A percentile compares a stretch with the other conserved stretches of the same genome.
phyloP scores from a whole-genome alignment of 2,329 filamentous ascomycete species.

The Aspergillus sp. region DNA sequence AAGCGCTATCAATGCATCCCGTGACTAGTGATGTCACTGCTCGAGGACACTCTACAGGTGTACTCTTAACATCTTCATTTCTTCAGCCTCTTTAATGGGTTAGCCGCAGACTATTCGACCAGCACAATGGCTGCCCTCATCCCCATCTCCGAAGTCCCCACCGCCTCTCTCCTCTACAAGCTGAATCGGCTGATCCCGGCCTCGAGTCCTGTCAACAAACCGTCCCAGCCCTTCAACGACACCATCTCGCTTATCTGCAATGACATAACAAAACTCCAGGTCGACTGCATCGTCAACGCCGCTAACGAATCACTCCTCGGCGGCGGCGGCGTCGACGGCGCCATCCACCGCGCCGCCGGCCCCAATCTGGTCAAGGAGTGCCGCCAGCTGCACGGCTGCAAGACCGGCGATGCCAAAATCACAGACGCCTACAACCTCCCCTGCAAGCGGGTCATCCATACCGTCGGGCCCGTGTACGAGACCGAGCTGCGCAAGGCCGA shows the following conservation, averaged over 20 bases:
- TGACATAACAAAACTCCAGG: constrained; percentile 70
- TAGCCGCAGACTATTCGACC: too few relatives aligned
- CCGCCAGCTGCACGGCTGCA: constrained; percentile 59
- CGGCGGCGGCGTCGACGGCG: constrained; percentile 82
- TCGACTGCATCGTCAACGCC: constrained; percentile 87
- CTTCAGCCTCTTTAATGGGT: too few relatives aligned
- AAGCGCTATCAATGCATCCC: too few relatives aligned
- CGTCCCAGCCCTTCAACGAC: constrained; percentile 42
- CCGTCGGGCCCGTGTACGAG: constrained; percentile 75
- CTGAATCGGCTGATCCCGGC: constrained; percentile 38
- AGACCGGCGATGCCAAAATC: constrained; percentile 72
- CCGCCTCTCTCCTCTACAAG: constrained; percentile 55
- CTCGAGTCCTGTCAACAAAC: constrained; percentile 20
- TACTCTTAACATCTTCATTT: too few relatives aligned
- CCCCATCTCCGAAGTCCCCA: constrained; percentile 29
- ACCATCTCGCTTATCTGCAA: constrained; percentile 58
- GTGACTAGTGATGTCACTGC: too few relatives aligned
- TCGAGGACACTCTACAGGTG: too few relatives aligned
- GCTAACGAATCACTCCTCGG: constrained; percentile 71
- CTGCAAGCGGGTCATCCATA: constrained; percentile 72
- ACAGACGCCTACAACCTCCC: constrained; percentile 69
- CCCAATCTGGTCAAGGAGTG: constrained; percentile 61
- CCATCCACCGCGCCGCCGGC: constrained; percentile 79
- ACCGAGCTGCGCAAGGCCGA: constrained; percentile 26
- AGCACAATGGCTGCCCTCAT: constrained; percentile 14